These are phyloP conservation scores for Sporothrix phasma DNA, from an alignment of 2,329 filamentous ascomycete species.

Conservation along the genomic window DNA sequence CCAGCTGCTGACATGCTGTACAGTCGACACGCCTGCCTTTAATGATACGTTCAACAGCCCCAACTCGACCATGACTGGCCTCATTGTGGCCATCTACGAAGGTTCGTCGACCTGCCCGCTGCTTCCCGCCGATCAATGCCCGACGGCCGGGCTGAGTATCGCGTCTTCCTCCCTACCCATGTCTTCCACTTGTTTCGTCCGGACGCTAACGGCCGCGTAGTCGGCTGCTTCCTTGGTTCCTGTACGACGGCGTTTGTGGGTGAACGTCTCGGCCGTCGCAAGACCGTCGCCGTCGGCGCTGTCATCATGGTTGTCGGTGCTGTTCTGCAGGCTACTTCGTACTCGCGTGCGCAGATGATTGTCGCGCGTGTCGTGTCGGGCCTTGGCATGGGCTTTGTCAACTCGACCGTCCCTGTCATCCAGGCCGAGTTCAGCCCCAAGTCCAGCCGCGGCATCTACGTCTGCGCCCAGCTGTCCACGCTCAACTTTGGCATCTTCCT, in stretches of 20 bases:
- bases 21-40: conserved; percentile 62
- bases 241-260: conserved; percentile 28
- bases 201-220: background rate
- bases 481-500: conserved; percentile 48
- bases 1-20: no score
- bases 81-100: conserved; percentile 36
- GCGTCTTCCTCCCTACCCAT: no score
- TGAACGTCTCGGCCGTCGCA: conserved; percentile 32
- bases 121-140: no score
- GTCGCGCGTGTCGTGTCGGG: conserved; percentile 37
- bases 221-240: conserved; percentile 25
- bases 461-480: conserved; percentile 51
- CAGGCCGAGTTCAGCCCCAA: conserved; percentile 48
- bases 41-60: conserved; percentile 43
- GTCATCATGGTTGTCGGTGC: conserved; percentile 36
- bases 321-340: conserved; percentile 31
- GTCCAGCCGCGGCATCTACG: conserved; percentile 47
- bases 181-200: no score
- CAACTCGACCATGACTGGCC: conserved; percentile 27
- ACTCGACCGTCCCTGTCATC: conserved; percentile 46
- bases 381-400: conserved; percentile 33
- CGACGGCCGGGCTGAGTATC: no score
- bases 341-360: conserved; percentile 33
- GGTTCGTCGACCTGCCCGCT: conserved; percentile 34
- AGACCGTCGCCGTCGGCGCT: conserved; percentile 32